Evolutionary conservation across 2,329 filamentous ascomycete genomes (phyloP).

Genomic region (Aspergillus aculeatinus): DNA sequence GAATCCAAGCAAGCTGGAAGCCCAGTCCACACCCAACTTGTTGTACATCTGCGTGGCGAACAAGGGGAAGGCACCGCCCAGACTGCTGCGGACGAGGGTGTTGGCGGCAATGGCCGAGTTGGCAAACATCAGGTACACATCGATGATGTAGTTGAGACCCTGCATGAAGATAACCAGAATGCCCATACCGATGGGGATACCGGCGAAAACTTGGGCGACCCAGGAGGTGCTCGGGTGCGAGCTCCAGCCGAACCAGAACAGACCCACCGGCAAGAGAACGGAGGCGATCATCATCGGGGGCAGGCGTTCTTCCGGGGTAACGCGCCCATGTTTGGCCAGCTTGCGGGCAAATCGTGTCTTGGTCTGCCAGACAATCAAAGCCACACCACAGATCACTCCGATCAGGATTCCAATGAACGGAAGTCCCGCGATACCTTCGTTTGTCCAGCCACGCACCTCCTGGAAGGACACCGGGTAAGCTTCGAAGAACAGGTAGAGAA

Average conservation of each 20-base stretch:
- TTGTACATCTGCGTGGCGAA: slow-evolving; percentile 37
- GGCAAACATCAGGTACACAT: slow-evolving; percentile 39
- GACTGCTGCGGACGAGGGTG: slow-evolving; percentile 34
- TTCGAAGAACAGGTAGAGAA: slow-evolving; percentile 41
- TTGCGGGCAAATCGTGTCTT: slow-evolving; percentile 42
- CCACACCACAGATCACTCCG: slow-evolving; percentile 36
- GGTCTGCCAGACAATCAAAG: slow-evolving; percentile 40
- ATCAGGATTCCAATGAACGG: slow-evolving; percentile 40
- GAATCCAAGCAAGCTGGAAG: slow-evolving; percentile 38
- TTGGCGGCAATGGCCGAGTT: slow-evolving; percentile 42
- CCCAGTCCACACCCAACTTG: slow-evolving; percentile 38
- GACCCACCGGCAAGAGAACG: slow-evolving; percentile 43
- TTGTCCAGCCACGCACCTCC: slow-evolving; percentile 38
- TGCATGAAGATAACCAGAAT: slow-evolving; percentile 44
- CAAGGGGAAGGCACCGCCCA: slow-evolving; percentile 34
- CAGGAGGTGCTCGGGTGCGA: slow-evolving; percentile 42
- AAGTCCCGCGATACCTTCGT: slow-evolving; percentile 37
- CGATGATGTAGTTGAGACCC: slow-evolving; percentile 43
- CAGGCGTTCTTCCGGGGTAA: slow-evolving; percentile 48
- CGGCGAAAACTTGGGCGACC: slow-evolving; percentile 47
- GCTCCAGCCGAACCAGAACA: slow-evolving; percentile 53
- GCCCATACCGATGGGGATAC: slow-evolving; percentile 44
- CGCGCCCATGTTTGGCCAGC: slow-evolving; percentile 30
- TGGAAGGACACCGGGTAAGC: slow-evolving; percentile 44
- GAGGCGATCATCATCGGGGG: slow-evolving; percentile 47